These are phyloP conservation scores for Solanum ossicruentum DNA, from an alignment of 257 asterid species.

Conservation along the genomic window DNA sequence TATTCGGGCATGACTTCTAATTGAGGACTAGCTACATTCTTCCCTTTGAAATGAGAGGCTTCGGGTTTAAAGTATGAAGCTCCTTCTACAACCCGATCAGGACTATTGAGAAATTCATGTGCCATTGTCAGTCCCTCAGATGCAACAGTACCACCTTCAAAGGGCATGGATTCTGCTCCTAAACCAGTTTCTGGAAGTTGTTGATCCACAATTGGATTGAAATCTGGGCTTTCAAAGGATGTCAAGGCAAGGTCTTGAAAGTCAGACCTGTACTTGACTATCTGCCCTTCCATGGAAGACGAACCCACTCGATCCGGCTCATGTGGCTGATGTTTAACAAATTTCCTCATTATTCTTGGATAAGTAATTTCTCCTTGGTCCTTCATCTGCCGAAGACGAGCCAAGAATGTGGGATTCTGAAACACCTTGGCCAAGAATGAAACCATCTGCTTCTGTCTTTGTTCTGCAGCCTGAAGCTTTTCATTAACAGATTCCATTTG, in stretches of 20 bases:
- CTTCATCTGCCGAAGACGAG: conserved; percentile 31
- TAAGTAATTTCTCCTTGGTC: conserved; percentile 27
- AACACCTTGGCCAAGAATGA: conserved; percentile 67
- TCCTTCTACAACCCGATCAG: conserved; percentile 11
- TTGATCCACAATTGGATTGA: conserved; percentile 11
- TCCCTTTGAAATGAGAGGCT: conserved; percentile 20
- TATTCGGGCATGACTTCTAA: conserved; percentile 17
- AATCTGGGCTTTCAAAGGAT: neutral
- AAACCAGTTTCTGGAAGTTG: conserved; percentile 19
- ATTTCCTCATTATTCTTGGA: conserved; percentile 37
- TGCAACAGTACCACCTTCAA: conserved; percentile 13
- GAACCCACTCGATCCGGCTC: conserved; percentile 13
- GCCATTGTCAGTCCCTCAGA: conserved; percentile 12
- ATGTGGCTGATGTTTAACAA: conserved; percentile 32
- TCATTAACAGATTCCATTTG: conserved; percentile 50
- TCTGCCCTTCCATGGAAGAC: conserved; percentile 15
- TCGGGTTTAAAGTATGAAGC: conserved; percentile 2
- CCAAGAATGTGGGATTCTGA: conserved; percentile 37
- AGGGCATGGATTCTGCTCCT: conserved; percentile 10
- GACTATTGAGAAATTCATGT: conserved; percentile 9
- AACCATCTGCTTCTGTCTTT: conserved; percentile 75
- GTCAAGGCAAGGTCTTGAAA: conserved; percentile 1
- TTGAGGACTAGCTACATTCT: conserved; percentile 11
- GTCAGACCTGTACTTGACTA: conserved; percentile 10
- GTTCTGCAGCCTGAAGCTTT: conserved; percentile 63